These are phyloP conservation scores for Leccinum variicolor DNA, from an alignment of 768 basidiomycete species.

Conservation along the genomic window DNA sequence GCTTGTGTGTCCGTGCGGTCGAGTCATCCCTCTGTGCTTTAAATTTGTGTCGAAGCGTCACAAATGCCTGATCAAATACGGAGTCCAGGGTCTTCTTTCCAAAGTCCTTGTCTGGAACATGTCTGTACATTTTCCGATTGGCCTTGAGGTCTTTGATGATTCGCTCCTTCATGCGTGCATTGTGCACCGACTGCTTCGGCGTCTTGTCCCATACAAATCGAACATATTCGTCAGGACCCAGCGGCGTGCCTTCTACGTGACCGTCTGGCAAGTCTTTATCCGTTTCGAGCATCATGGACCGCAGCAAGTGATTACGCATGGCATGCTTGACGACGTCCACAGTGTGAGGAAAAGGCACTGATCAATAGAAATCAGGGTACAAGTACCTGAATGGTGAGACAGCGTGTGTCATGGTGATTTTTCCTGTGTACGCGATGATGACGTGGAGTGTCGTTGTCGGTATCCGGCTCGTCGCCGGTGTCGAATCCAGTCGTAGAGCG, in stretches of 20 bases:
- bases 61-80: slow-evolving; percentile 69
- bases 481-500: slow-evolving; percentile 31
- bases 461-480: slow-evolving; percentile 37
- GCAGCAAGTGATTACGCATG: slow-evolving; percentile 63
- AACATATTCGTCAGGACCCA: slow-evolving; percentile 50
- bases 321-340: slow-evolving; percentile 48
- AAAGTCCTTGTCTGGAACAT: slow-evolving; percentile 67
- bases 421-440: slow-evolving; percentile 40
- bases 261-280: slow-evolving; percentile 62
- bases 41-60: slow-evolving; percentile 66
- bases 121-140: slow-evolving; percentile 53
- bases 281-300: slow-evolving; percentile 51
- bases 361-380: not conserved
- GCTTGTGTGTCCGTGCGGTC: slow-evolving; percentile 42
- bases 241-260: slow-evolving; percentile 49
- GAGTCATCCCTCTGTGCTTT: slow-evolving; percentile 52
- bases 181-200: slow-evolving; percentile 69
- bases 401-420: slow-evolving; percentile 62
- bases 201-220: slow-evolving; percentile 83
- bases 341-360: slow-evolving; percentile 1
- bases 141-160: slow-evolving; percentile 58
- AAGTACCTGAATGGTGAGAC: slow-evolving; percentile 65
- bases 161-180: slow-evolving; percentile 65
- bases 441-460: slow-evolving; percentile 33
- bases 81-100: slow-evolving; percentile 55